Percentiles rank a stretch among this genome's conserved stretches.
Conservation (phyloP, 805 yeast genomes). For the Lipomyces japonicus region DNA sequence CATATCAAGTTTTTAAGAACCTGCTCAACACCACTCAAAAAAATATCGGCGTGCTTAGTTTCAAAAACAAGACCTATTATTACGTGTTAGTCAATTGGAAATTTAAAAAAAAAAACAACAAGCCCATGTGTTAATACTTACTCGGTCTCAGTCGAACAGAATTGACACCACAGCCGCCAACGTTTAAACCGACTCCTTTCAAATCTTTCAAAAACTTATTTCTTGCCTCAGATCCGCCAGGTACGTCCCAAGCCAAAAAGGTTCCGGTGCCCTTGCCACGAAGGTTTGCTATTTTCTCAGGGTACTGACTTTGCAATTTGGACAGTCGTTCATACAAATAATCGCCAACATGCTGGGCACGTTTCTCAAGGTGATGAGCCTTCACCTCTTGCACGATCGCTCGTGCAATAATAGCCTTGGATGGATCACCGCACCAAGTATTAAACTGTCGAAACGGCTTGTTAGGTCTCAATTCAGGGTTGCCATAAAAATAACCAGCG, state of each 20-base stretch:
- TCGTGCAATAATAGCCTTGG: constrained; percentile 70
- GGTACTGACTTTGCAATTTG: constrained; percentile 51
- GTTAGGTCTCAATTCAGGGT: constrained; percentile 68
- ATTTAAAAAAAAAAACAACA: neutral
- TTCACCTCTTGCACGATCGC: constrained; percentile 65
- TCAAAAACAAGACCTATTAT: constrained; percentile 57
- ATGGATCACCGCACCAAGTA: constrained; percentile 94
- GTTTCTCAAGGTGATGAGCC: constrained; percentile 54
- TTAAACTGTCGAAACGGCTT: constrained; percentile 84
- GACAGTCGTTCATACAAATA: constrained; percentile 60
- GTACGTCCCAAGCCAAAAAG: constrained; percentile 71
- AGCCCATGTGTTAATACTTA: constrained; percentile 5
- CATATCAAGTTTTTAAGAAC: constrained; percentile 4
- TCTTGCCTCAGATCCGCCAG: constrained; percentile 52
- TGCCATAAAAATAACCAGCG: constrained; percentile 80
- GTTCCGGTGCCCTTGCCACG: constrained; percentile 76
- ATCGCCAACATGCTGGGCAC: constrained; percentile 60
- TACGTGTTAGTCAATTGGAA: neutral
- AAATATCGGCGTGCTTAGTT: constrained; percentile 72
- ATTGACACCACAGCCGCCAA: constrained; percentile 80
- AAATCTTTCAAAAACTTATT: constrained; percentile 57
- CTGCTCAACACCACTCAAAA: constrained; percentile 47
- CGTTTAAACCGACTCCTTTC: constrained; percentile 65
- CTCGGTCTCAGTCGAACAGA: constrained; percentile 77
- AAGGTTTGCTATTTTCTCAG: constrained; percentile 49